phyloP scores from a whole-genome alignment of 129 eudicot species.

The Mikania micrantha region DNA sequence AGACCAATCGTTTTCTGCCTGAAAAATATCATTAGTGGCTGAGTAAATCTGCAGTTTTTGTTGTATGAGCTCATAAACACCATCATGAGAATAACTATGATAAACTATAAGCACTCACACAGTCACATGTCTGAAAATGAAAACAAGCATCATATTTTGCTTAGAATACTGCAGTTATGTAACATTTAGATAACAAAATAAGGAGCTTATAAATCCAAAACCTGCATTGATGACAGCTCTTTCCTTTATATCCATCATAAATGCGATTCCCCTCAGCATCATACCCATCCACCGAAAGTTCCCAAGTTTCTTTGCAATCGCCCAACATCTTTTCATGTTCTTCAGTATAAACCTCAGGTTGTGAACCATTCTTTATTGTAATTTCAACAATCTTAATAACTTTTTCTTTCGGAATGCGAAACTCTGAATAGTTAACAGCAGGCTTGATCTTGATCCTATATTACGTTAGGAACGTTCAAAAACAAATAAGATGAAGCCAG shows the following conservation, averaged over 20 bases:
- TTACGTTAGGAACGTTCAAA: background rate
- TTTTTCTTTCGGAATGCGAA: slow-evolving; percentile 17
- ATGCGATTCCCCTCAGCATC: slow-evolving; percentile 54
- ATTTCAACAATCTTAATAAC: slow-evolving; percentile 33
- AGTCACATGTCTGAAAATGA: background rate
- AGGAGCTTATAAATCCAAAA: slow-evolving; percentile 1
- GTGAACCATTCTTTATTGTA: slow-evolving; percentile 42
- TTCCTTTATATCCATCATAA: slow-evolving; percentile 56
- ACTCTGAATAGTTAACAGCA: slow-evolving; percentile 35
- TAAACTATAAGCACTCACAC: background rate
- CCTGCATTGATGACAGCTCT: slow-evolving; percentile 94
- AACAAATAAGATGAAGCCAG: background rate
- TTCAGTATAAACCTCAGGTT: slow-evolving; percentile 72
- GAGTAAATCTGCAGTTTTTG: background rate
- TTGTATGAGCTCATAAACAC: background rate
- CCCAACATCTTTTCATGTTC: slow-evolving; percentile 76
- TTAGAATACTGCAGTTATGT: background rate
- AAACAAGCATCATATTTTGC: background rate
- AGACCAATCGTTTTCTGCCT: slow-evolving; percentile 59
- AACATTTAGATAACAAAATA: background rate
- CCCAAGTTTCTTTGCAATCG: slow-evolving; percentile 50
- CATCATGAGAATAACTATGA: too few relatives aligned
- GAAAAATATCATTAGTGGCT: slow-evolving; percentile 16
- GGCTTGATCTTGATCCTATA: slow-evolving; percentile 44
- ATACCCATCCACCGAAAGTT: slow-evolving; percentile 54